Evolutionary conservation across 2,329 filamentous ascomycete species (phyloP).

Genomic region (Zymoseptoria ardabiliae): DNA sequence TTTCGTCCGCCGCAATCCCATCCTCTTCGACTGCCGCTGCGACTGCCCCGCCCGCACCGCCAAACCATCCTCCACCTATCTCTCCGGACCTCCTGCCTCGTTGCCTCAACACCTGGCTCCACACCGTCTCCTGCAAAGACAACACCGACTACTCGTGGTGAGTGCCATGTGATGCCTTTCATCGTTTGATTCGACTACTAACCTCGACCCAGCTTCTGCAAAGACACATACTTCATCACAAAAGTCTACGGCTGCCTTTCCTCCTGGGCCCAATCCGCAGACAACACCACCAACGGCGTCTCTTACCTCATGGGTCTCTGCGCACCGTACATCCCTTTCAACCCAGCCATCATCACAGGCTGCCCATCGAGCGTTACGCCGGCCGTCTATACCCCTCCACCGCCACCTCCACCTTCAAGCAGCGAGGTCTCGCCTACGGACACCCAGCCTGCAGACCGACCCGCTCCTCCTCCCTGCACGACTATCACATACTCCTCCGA

Average conservation of each 20-base stretch:
- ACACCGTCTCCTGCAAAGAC: conserved; percentile 64
- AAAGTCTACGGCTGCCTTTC: conserved; percentile 76
- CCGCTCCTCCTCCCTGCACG: conserved; percentile 27
- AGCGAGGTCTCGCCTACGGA: conserved; percentile 7
- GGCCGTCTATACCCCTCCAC: conserved; percentile 17
- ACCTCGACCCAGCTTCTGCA: conserved; percentile 76
- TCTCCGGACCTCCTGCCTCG: conserved; percentile 70
- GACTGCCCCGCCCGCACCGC: neutral
- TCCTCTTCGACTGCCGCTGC: neutral
- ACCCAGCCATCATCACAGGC: conserved; percentile 78
- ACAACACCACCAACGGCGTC: conserved; percentile 62
- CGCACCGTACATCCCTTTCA: conserved; percentile 62
- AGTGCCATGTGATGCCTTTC: too few relatives aligned
- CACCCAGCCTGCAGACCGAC: conserved; percentile 1
- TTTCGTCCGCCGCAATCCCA: neutral
- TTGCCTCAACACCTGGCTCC: conserved; percentile 89
- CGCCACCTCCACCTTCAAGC: conserved; percentile 4
- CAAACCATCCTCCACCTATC: conserved; percentile 13
- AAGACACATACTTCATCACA: conserved; percentile 64
- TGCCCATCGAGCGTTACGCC: conserved; percentile 54
- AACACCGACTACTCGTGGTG: conserved; percentile 66
- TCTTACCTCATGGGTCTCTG: conserved; percentile 90
- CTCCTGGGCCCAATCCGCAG: conserved; percentile 61
- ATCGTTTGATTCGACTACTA: too few relatives aligned
- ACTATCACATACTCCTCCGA: conserved; percentile 36